These are phyloP conservation scores for Gilbertella persicaria DNA, from an alignment of 371 early-diverging fungal species.

Conservation along the genomic window DNA sequence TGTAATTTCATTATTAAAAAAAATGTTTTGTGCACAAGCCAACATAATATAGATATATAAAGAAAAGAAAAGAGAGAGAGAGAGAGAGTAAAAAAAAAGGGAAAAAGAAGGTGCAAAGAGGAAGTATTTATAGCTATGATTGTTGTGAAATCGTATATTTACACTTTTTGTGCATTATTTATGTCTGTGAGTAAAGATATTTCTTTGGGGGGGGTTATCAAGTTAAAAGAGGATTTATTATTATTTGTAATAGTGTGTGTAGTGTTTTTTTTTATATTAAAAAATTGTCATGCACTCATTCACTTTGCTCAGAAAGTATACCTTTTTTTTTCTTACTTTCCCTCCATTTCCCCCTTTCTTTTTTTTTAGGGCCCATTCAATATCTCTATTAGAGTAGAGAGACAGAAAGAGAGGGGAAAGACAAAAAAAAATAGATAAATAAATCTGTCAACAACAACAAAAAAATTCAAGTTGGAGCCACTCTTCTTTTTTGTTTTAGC, in stretches of 20 bases:
- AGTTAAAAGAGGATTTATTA: background rate
- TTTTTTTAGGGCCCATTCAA: background rate
- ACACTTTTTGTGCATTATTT: constrained; percentile 13
- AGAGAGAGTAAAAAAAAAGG: background rate
- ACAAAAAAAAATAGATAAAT: background rate
- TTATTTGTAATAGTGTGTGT: too few species aligned
- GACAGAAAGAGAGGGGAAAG: background rate
- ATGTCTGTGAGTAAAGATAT: constrained; percentile 17
- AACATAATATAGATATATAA: constrained; percentile 17
- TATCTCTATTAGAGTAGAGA: background rate
- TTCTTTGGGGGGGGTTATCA: background rate
- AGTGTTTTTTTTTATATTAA: too few species aligned
- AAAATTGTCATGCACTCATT: too few species aligned
- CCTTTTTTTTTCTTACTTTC: too few species aligned
- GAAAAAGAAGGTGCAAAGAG: constrained; percentile 1
- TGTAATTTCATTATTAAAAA: constrained; percentile 18
- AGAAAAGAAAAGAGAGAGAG: background rate
- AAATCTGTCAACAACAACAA: background rate
- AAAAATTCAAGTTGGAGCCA: background rate
- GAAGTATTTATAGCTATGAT: constrained; percentile 12
- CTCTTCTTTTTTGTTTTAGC: background rate
- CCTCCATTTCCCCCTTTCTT: background rate
- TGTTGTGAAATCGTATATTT: constrained; percentile 9
- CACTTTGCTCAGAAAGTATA: too few species aligned
- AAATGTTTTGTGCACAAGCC: constrained; percentile 34